Percentiles rank a stretch among this genome's conserved stretches.
Conservation (phyloP, 2,329 filamentous ascomycete species). For the Fusarium odoratissimum region DNA sequence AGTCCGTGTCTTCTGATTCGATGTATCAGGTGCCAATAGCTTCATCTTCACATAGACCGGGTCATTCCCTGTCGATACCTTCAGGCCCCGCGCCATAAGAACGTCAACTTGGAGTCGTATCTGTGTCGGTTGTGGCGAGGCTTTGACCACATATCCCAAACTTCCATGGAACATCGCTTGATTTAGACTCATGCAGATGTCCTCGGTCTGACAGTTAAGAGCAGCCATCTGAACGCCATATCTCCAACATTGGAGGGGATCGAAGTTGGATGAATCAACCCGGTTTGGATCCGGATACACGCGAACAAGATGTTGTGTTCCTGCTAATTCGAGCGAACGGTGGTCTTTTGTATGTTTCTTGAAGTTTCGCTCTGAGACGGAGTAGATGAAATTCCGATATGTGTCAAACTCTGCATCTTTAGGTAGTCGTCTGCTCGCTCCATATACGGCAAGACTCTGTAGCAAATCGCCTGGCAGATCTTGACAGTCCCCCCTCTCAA, state of each 20-base stretch:
- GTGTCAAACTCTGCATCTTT: neutral
- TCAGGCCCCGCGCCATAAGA: neutral
- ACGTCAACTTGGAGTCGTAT: slow-evolving; percentile 4
- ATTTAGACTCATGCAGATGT: slow-evolving; percentile 8
- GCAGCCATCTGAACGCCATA: slow-evolving; percentile 27
- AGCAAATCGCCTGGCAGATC: neutral
- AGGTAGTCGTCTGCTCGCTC: slow-evolving; percentile 12
- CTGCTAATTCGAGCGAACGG: neutral
- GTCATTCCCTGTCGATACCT: rapidly evolving
- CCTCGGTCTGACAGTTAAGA: slow-evolving; percentile 25
- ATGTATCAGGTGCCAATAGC: neutral
- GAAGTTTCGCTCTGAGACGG: slow-evolving; percentile 7
- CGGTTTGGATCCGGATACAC: slow-evolving; percentile 27
- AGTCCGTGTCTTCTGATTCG: neutral
- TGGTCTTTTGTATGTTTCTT: neutral
- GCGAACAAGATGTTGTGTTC: slow-evolving; percentile 4
- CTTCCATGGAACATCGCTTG: slow-evolving; percentile 17
- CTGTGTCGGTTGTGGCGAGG: neutral
- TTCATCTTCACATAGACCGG: neutral
- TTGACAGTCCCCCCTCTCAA: rapidly evolving
- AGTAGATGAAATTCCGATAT: slow-evolving; percentile 18
- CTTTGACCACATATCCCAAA: slow-evolving; percentile 8
- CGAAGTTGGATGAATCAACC: slow-evolving; percentile 29
- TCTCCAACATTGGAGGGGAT: slow-evolving; percentile 14
- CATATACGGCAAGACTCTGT: slow-evolving; percentile 21